A percentile compares a stretch with the other conserved stretches of the same genome.
phyloP scores from a whole-genome alignment of 345 rosid genomes.

The Bretschneidera sinensis region DNA sequence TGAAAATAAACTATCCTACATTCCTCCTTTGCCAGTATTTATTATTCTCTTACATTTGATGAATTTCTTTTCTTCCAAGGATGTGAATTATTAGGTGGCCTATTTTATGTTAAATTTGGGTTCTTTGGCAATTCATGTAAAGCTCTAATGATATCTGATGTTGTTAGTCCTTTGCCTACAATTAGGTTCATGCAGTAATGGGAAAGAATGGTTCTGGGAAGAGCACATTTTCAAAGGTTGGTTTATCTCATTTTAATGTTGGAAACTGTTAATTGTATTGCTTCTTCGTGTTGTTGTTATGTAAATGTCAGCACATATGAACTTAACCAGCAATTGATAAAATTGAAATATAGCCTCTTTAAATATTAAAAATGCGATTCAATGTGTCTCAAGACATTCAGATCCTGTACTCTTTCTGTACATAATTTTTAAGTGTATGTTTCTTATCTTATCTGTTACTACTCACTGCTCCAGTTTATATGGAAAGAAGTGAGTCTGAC shows the following conservation, averaged over 20 bases:
- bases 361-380: background rate
- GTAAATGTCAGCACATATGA: background rate
- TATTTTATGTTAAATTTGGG: no score
- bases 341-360: background rate
- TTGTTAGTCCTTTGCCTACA: background rate
- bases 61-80: background rate
- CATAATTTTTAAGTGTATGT: no score
- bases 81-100: background rate
- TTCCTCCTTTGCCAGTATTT: background rate
- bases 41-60: background rate
- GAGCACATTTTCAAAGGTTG: slow-evolving; percentile 91
- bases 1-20: no score
- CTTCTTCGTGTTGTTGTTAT: no score
- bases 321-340: background rate
- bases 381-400: background rate
- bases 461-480: no score
- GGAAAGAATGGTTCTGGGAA: slow-evolving; percentile 99
- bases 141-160: background rate
- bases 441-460: no score
- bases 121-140: background rate
- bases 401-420: no score
- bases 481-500: no score
- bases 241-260: background rate
- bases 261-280: background rate
- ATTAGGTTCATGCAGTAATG: slow-evolving; percentile 87